These are phyloP conservation scores for Sporothrix protearum DNA, from an alignment of 2,329 filamentous ascomycete species.

Conservation along the genomic window DNA sequence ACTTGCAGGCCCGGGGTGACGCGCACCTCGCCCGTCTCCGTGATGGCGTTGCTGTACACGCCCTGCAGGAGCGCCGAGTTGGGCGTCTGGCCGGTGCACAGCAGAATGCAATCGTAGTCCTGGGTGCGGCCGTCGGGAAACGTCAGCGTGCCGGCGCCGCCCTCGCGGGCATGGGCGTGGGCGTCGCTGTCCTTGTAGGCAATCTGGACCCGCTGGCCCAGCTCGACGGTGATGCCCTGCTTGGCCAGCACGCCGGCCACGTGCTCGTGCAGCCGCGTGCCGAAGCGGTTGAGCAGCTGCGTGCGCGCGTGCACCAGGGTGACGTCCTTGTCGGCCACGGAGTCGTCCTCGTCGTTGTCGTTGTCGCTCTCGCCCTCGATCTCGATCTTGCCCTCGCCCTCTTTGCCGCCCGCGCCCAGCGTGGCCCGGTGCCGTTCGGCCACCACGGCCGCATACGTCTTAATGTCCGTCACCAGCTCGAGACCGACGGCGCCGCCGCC, in stretches of 20 bases:
- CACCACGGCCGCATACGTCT: constrained; percentile 31
- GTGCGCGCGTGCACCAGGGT: constrained; percentile 56
- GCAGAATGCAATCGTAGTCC: constrained; percentile 42
- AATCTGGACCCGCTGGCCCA: constrained; percentile 48
- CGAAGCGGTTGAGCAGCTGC: constrained; percentile 45
- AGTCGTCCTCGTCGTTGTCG: constrained; percentile 38
- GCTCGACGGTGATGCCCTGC: constrained; percentile 50
- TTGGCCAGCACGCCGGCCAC: constrained; percentile 43
- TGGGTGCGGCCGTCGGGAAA: constrained; percentile 39
- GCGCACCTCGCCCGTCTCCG: constrained; percentile 47
- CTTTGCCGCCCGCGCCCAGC: constrained; percentile 35
- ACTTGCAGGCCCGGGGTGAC: constrained; percentile 58
- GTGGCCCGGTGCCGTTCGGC: not conserved
- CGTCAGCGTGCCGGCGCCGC: constrained; percentile 42
- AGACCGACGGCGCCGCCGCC: constrained; percentile 62
- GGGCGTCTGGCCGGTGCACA: constrained; percentile 58
- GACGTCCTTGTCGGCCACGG: constrained; percentile 50
- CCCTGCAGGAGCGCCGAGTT: constrained; percentile 48
- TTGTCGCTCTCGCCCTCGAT: constrained; percentile 38
- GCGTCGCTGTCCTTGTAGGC: constrained; percentile 33
- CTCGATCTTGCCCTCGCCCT: too few relatives aligned
- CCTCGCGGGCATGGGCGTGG: constrained; percentile 1
- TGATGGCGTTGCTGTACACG: constrained; percentile 45
- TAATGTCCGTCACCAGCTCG: constrained; percentile 58
- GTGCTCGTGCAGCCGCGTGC: constrained; percentile 28